Evolutionary conservation across 2,329 filamentous ascomycete genomes (phyloP).

Genomic region (Ceratocystis lukuohia): DNA sequence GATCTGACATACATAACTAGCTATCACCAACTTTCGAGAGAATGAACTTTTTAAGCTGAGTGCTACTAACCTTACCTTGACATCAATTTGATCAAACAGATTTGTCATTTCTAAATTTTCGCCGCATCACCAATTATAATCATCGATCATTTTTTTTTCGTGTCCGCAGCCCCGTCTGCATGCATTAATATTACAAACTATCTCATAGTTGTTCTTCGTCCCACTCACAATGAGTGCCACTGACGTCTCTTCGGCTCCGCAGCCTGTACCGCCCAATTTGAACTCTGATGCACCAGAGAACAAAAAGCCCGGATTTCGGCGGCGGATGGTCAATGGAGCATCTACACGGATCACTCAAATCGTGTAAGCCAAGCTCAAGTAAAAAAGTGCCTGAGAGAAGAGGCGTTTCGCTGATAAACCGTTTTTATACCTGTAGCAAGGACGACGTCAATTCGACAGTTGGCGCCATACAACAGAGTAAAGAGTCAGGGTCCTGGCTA

Average conservation of each 20-base stretch:
- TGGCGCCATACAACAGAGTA: slow-evolving; percentile 8
- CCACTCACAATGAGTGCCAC: not conserved
- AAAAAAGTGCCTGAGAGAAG: not conserved
- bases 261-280: not conserved
- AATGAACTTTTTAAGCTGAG: not conserved
- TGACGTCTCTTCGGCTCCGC: not conserved
- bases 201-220: not conserved
- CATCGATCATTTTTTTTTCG: not conserved
- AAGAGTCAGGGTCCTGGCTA: slow-evolving; percentile 27
- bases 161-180: not conserved
- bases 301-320: slow-evolving; percentile 38
- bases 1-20: not conserved
- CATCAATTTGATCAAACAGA: not conserved
- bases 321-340: slow-evolving; percentile 31
- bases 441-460: slow-evolving; percentile 9
- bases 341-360: slow-evolving; percentile 1
- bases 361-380: slow-evolving; percentile 13
- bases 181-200: not conserved
- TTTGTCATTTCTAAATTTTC: not conserved
- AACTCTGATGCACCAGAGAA: not conserved
- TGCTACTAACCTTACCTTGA: not conserved
- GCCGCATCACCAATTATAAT: not conserved
- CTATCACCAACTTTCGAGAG: not conserved
- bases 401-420: not conserved
- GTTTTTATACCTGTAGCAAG: slow-evolving; percentile 3